phyloP scores from a whole-genome alignment of 495 filamentous ascomycete species.

The Zalerion maritima region DNA sequence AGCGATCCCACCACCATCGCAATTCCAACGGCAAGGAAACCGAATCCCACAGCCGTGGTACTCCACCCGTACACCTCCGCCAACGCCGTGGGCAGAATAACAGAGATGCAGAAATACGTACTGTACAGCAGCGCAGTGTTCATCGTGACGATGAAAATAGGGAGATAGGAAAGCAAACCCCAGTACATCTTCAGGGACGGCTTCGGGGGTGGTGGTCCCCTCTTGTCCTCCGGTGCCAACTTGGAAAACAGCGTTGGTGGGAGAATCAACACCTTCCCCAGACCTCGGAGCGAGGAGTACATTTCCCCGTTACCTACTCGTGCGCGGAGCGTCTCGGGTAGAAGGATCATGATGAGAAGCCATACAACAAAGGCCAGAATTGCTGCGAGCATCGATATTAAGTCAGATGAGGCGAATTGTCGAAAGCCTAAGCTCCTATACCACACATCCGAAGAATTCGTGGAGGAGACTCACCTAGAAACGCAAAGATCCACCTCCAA shows the following conservation, averaged over 20 bases:
- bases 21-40: slow-evolving; percentile 14
- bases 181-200: slow-evolving; percentile 11
- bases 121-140: slow-evolving; percentile 17
- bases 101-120: slow-evolving; percentile 12
- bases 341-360: slow-evolving; percentile 13
- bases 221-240: slow-evolving; percentile 6
- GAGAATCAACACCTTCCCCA: slow-evolving; percentile 7
- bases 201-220: slow-evolving; percentile 11
- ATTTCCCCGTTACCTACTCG: slow-evolving; percentile 15
- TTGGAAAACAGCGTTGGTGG: slow-evolving; percentile 4
- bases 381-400: slow-evolving; percentile 7
- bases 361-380: slow-evolving; percentile 11
- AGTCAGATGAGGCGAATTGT: no score
- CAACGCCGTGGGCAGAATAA: slow-evolving; percentile 13
- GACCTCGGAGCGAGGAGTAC: slow-evolving; percentile 1
- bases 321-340: slow-evolving; percentile 19
- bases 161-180: slow-evolving; percentile 12
- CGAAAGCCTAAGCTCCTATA: no score
- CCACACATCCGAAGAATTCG: not conserved
- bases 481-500: slow-evolving; percentile 24
- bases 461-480: slow-evolving; percentile 10
- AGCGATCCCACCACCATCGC: slow-evolving; percentile 17
- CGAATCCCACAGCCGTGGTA: slow-evolving; percentile 12
- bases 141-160: slow-evolving; percentile 15
- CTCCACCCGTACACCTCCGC: slow-evolving; percentile 16